phyloP scores from a whole-genome alignment of 148 eudicot genomes.

The Silene uniflora region DNA sequence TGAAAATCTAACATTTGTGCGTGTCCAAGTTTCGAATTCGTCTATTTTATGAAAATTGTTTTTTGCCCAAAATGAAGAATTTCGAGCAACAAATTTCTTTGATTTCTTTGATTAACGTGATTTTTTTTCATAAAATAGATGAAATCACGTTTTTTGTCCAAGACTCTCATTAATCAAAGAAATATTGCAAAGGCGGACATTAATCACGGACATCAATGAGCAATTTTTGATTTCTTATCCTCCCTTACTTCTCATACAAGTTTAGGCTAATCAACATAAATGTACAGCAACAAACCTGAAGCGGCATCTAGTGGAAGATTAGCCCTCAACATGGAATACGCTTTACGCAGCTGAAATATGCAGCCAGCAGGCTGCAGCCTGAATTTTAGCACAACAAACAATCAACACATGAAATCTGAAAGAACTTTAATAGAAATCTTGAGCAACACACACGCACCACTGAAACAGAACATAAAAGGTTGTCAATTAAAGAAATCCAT shows the following conservation, averaged over 20 bases:
- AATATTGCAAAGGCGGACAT: too few relatives aligned
- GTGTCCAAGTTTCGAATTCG: too few relatives aligned
- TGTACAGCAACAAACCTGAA: not conserved
- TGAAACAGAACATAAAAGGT: not conserved
- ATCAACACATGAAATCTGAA: not conserved
- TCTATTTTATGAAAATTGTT: too few relatives aligned
- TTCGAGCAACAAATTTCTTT: too few relatives aligned
- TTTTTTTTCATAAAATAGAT: too few relatives aligned
- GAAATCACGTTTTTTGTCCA: too few relatives aligned
- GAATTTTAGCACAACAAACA: not conserved
- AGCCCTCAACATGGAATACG: not conserved
- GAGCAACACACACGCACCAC: not conserved
- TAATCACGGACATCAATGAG: not conserved
- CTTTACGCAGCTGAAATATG: not conserved
- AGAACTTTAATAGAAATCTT: not conserved
- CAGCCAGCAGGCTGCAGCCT: not conserved
- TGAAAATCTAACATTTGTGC: too few relatives aligned
- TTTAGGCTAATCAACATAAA: not conserved
- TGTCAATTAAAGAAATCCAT: not conserved
- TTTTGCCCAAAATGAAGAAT: too few relatives aligned
- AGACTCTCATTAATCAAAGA: not conserved
- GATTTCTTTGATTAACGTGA: too few relatives aligned
- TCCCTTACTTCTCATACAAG: not conserved
- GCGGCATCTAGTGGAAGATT: not conserved
- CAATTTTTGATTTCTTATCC: not conserved